Evolutionary conservation across 257 asterid species (phyloP).

Genomic region (Fraxinus quadrangulata): DNA sequence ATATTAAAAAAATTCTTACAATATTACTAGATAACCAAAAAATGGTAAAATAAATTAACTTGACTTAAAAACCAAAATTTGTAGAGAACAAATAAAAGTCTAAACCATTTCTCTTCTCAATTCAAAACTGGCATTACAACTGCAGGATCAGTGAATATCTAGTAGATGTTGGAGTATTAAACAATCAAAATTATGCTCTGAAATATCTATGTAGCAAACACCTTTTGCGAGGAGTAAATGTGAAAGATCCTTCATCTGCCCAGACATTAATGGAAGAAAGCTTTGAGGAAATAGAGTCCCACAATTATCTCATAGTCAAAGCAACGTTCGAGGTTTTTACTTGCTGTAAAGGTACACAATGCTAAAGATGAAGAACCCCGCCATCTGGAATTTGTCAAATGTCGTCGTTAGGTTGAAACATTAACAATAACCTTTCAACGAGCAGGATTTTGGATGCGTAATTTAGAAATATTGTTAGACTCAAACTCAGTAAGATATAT

Average conservation of each 20-base stretch:
- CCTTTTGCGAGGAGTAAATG: conserved; percentile 14
- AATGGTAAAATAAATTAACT: background rate
- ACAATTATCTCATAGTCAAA: background rate
- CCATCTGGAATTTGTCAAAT: conserved; percentile 37
- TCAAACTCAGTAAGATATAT: conserved; percentile 5
- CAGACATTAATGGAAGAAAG: background rate
- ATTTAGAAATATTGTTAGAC: background rate
- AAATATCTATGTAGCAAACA: background rate
- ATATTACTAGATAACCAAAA: too few relatives aligned
- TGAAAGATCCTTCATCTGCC: background rate
- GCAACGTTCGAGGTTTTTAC: conserved; percentile 14
- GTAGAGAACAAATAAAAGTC: background rate
- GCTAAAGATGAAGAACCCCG: conserved; percentile 51
- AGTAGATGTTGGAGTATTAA: too few relatives aligned
- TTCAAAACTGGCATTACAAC: conserved; percentile 15
- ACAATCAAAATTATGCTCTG: background rate
- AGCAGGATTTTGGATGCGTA: background rate
- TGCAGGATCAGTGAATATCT: too few relatives aligned
- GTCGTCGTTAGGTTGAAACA: background rate
- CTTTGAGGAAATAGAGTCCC: background rate
- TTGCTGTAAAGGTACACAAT: conserved; percentile 44
- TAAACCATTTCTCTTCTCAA: background rate
- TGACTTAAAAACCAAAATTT: background rate
- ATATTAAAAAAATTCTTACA: too few relatives aligned
- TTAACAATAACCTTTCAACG: background rate